phyloP scores from a whole-genome alignment of 306 rosid species.

The Fagus sylvatica region DNA sequence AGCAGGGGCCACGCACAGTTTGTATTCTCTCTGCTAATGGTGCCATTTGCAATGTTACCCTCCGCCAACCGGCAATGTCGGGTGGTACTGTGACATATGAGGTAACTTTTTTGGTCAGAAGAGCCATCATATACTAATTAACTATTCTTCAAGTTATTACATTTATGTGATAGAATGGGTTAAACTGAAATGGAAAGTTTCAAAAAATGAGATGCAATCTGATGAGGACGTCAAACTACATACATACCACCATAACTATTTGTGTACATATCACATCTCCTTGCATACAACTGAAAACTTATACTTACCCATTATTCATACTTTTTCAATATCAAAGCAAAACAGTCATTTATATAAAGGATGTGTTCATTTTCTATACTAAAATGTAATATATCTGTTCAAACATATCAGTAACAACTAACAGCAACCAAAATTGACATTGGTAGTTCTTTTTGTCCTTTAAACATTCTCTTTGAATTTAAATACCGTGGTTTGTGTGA shows the following conservation, averaged over 20 bases:
- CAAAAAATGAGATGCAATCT: neutral
- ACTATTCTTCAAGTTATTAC: neutral
- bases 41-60: constrained; percentile 55
- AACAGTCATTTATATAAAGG: neutral
- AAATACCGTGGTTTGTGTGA: neutral
- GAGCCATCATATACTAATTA: neutral
- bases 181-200: neutral
- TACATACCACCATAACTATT: neutral
- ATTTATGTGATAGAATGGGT: neutral
- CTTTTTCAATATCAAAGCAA: neutral
- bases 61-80: constrained; percentile 47
- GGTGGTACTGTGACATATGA: constrained; percentile 56
- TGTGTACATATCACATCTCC: neutral
- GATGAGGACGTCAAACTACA: neutral
- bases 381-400: neutral
- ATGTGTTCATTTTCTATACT: neutral
- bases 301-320: neutral
- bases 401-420: neutral
- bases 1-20: constrained; percentile 64
- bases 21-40: constrained; percentile 79
- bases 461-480: neutral
- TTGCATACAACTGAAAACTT: neutral
- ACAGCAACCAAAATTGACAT: neutral
- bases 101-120: constrained; percentile 45
- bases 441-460: neutral